phyloP scores from a whole-genome alignment of 805 yeast genomes.

The Pichia eremophila region DNA sequence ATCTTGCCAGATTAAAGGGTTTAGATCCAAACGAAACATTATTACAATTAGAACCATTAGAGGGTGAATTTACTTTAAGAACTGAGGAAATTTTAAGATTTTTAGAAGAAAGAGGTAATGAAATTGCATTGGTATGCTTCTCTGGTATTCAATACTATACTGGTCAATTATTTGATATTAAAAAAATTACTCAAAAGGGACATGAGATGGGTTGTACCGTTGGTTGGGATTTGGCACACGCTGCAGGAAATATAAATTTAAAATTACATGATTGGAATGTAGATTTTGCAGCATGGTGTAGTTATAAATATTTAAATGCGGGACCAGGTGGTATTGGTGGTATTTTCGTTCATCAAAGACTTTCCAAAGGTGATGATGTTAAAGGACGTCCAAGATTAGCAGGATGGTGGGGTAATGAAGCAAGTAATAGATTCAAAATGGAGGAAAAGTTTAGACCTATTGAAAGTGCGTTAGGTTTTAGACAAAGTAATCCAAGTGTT shows the following conservation, averaged over 20 bases:
- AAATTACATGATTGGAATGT: slow-evolving; percentile 79
- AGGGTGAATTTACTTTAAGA: slow-evolving; percentile 44
- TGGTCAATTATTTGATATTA: slow-evolving; percentile 78
- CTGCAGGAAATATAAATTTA: slow-evolving; percentile 77
- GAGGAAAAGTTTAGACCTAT: slow-evolving; percentile 68
- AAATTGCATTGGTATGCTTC: slow-evolving; percentile 64
- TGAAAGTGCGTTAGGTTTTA: slow-evolving; percentile 75
- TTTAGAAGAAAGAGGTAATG: slow-evolving; percentile 48
- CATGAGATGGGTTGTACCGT: slow-evolving; percentile 45
- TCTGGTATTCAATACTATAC: slow-evolving; percentile 91
- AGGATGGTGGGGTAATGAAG: slow-evolving; percentile 96
- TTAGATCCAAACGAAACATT: slow-evolving; percentile 42
- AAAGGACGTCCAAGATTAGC: slow-evolving; percentile 59
- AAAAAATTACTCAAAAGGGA: slow-evolving; percentile 55
- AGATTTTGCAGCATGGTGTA: slow-evolving; percentile 93
- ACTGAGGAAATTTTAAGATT: slow-evolving; percentile 53
- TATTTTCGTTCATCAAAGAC: slow-evolving; percentile 58
- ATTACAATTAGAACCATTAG: slow-evolving; percentile 54
- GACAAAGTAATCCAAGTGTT: slow-evolving; percentile 88
- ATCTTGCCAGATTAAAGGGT: slow-evolving; percentile 58
- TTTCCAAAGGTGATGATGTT: slow-evolving; percentile 20
- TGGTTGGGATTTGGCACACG: slow-evolving; percentile 97
- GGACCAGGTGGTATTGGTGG: slow-evolving; percentile 96
- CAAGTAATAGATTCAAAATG: slow-evolving; percentile 68
- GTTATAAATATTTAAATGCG: slow-evolving; percentile 81